These are phyloP conservation scores for Candida alai DNA, from an alignment of 805 yeast species.

Conservation along the genomic window DNA sequence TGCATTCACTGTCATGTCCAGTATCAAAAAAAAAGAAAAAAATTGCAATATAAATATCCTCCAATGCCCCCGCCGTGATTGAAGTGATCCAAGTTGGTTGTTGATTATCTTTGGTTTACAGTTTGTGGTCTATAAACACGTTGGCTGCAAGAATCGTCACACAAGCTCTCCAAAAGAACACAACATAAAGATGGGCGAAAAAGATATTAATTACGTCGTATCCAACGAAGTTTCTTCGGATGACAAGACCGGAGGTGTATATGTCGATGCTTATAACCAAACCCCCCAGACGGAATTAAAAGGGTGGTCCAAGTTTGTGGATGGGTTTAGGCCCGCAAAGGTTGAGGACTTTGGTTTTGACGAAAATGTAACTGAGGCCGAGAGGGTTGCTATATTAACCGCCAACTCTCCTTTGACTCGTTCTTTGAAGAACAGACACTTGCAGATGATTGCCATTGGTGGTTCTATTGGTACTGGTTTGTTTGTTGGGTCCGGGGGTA, in stretches of 20 bases:
- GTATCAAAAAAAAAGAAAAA: no score
- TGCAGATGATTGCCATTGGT: slow-evolving; percentile 81
- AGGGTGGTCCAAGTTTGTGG: slow-evolving; percentile 22
- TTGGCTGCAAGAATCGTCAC: no score
- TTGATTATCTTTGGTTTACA: no score
- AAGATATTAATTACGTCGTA: slow-evolving; percentile 38
- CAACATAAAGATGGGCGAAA: slow-evolving; percentile 29
- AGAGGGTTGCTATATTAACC: slow-evolving; percentile 36
- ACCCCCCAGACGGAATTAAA: slow-evolving; percentile 16
- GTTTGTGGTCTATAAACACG: no score
- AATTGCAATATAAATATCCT: no score
- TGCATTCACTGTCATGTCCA: no score
- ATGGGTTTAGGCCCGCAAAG: slow-evolving; percentile 32
- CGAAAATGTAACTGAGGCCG: slow-evolving; percentile 19
- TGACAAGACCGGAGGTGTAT: slow-evolving; percentile 24
- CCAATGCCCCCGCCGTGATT: no score
- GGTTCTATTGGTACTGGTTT: slow-evolving; percentile 84
- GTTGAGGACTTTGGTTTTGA: slow-evolving; percentile 41
- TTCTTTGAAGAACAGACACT: slow-evolving; percentile 57
- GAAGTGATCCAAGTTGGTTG: no score
- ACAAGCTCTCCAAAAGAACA: slow-evolving; percentile 1
- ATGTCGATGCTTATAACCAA: slow-evolving; percentile 13
- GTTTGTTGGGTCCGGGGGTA: slow-evolving; percentile 68
- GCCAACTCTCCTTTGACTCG: slow-evolving; percentile 49
- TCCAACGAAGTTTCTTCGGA: slow-evolving; percentile 33